A percentile compares a stretch with the other conserved stretches of the same genome.
phyloP scores from a whole-genome alignment of 2,329 filamentous ascomycete genomes.

The Botrytis sinoallii region DNA sequence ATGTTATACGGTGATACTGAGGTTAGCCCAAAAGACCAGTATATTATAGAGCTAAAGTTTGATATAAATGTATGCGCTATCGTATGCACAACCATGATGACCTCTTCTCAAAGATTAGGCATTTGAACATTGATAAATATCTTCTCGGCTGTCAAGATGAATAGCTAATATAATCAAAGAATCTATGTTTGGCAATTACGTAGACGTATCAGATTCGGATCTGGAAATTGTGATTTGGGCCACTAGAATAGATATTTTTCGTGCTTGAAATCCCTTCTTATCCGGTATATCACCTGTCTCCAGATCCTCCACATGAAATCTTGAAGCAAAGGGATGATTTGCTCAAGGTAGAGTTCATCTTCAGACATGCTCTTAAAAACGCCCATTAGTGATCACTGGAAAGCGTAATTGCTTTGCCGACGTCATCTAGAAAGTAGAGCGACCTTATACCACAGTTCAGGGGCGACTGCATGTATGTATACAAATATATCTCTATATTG shows the following conservation, averaged over 20 bases:
- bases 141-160: not conserved
- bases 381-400: not conserved
- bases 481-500: not conserved
- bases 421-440: not conserved
- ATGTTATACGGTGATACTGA: not conserved
- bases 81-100: not conserved
- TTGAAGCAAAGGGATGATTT: not conserved
- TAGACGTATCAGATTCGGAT: not conserved
- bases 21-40: not conserved
- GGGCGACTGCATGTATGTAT: not conserved
- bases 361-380: not conserved
- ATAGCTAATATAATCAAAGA: not conserved
- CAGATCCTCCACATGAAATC: not conserved
- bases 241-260: not conserved
- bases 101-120: not conserved
- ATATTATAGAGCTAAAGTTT: not conserved
- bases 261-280: not conserved
- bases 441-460: not conserved
- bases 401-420: not conserved
- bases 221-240: not conserved
- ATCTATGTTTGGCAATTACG: too few relatives aligned
- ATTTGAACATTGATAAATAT: not conserved
- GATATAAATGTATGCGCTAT: not conserved
- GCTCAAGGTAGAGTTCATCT: not conserved
- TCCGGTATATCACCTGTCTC: not conserved